Evolutionary conservation across 2,329 filamentous ascomycete species (phyloP), one percentile per base, ranked within the genome.

Genomic region (Calonectria pteridis): DNA sequence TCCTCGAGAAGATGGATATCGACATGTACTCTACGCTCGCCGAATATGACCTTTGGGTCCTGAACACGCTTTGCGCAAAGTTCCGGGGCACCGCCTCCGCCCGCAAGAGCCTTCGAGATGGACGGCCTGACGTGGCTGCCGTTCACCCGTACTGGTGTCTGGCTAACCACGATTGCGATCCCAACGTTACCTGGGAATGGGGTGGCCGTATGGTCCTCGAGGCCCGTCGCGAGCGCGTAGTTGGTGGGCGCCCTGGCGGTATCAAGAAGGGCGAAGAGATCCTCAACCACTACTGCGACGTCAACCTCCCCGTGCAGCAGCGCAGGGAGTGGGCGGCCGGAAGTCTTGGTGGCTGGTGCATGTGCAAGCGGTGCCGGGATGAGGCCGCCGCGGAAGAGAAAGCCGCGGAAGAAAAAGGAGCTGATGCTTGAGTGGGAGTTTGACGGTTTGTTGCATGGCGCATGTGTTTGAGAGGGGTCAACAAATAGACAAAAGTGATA

Each of bases 111-210:
- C 89, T 89, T 0, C 90, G 91, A 78, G 94, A 96, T 75, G 94
- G 95, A 4, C 91, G 94, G 13, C 96, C 97, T 0, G 97, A 98
- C 80, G 94, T 98, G 6, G 95, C 95, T 33, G 96, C 96, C 33
- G 96, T 98, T 33, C 96, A 98, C 85, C 95, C 96, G 2, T 92
- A 98, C 78, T 99, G 97, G 95, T 98, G 96, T 84, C 88, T 98
- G 35, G 96, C 96, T 33, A 99, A 99, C 81, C 97, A 99, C 83
- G 95, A 95, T 83, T 99, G 97, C 85, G 93, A 98, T 82, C 97
- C 97, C 11, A 98, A 98, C 83, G 95, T 98, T 49, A 91, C 91
- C 4, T 99, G 97, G 97, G 94, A 98, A 81, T 98, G 96, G 95
- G 92, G 93, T 33, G 94, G 94, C 1, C 90, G 89, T 67, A 96